Base-by-base conservation (phyloP, 257 asterid genomes). In the Ehretia macrophylla region DNA sequence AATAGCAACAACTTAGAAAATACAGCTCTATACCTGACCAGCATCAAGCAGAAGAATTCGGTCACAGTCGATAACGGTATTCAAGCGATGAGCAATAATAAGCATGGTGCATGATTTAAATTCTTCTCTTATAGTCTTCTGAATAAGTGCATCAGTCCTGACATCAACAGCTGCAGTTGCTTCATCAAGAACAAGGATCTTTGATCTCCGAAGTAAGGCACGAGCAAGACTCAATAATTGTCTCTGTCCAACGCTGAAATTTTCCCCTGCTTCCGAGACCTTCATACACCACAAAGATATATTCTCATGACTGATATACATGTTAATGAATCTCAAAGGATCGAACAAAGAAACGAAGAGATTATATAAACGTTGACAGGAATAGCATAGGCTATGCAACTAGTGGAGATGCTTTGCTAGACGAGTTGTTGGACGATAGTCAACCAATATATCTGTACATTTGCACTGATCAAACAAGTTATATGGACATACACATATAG, bases 81-180 rank as follows among this genome's bases (percentile, higher is more conserved):
- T 92, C 54, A 92, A 66, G 35, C 96, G 88, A 75, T 92, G 99
- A 81, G 99, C 99, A 67, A 92, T 92, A 65, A 86, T 88, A 59
- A 92, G 81, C 99, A 92, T 88, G 27, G 99, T 88, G 94, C 97
- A 83, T 0, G 93, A 77, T 63, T 79, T 86, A 62, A 92, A 92
- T 71, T 92, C 96, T 69, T 88, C 96, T 9, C 99, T 82, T 52
- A 92, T 92, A 3, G 99, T 92, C 77, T 92, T 88, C 66, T 88
- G 97, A 66, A 92, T 92, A 66, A 92, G 94, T 20, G 97, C 97
- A 57, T 92, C 97, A 8, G 99, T 92, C 67, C 96, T 77, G 59
- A 88, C 95, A 61, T 88, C 99, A 65, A 92, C 97, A 47, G 99
- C 99, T 17, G 99, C 99, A 5, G 99, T 92, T 50, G 97, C 99